A percentile compares a stretch with the other conserved stretches of the same genome.
These are phyloP conservation scores for Diaporthe batatas DNA, from an alignment of 2,329 filamentous ascomycete species.

Conservation along the genomic window DNA sequence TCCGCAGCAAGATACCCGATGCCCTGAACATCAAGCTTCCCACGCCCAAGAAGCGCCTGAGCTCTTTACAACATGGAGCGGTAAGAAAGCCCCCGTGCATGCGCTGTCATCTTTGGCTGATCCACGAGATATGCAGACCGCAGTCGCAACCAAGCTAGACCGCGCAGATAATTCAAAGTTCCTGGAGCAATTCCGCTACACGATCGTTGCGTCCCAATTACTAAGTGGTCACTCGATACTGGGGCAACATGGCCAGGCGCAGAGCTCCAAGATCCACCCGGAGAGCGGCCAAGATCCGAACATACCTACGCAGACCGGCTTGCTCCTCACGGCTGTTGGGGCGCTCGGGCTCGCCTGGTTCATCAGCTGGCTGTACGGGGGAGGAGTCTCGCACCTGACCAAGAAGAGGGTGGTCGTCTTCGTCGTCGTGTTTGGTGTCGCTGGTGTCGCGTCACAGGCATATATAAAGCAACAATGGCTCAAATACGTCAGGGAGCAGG, in stretches of 20 bases:
- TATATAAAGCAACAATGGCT: slow-evolving; percentile 86
- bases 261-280: slow-evolving; percentile 33
- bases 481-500: slow-evolving; percentile 80
- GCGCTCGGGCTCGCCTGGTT: slow-evolving; percentile 78
- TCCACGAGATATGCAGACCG: slow-evolving; percentile 62
- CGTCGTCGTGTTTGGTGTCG: slow-evolving; percentile 61
- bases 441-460: slow-evolving; percentile 74
- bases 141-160: slow-evolving; percentile 79
- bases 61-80: slow-evolving; percentile 42
- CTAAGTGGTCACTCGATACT: slow-evolving; percentile 77
- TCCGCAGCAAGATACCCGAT: slow-evolving; percentile 62
- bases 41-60: slow-evolving; percentile 49
- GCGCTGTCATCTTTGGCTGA: slow-evolving; percentile 29
- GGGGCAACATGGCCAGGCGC: slow-evolving; percentile 52
- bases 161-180: slow-evolving; percentile 86
- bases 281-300: slow-evolving; percentile 45
- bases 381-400: slow-evolving; percentile 64
- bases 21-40: slow-evolving; percentile 59
- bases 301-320: slow-evolving; percentile 57
- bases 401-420: slow-evolving; percentile 67
- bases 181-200: slow-evolving; percentile 92
- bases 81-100: slow-evolving; percentile 53
- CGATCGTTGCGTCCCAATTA: slow-evolving; percentile 91
- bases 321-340: slow-evolving; percentile 70
- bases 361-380: slow-evolving; percentile 76